A percentile compares a stretch with the other conserved stretches of the same genome.
phyloP scores from a whole-genome alignment of 257 asterid species.

The Primulina eburnea region DNA sequence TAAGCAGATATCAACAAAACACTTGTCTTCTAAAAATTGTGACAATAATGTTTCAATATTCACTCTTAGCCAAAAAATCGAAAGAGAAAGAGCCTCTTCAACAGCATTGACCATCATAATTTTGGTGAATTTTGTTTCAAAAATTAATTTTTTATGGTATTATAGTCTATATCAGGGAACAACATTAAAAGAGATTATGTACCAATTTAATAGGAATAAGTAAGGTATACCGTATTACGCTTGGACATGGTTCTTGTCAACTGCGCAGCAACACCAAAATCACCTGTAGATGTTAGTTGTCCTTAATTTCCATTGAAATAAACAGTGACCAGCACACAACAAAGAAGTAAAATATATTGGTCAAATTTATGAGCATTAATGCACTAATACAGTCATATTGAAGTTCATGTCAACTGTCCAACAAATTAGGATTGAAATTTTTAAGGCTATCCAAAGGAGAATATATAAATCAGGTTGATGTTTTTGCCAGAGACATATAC shows the following conservation, averaged over 20 bases:
- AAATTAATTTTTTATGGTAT: neutral
- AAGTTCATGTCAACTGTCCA: constrained; percentile 24
- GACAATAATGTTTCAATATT: constrained; percentile 11
- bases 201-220: constrained; percentile 13
- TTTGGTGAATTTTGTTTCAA: neutral
- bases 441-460: constrained; percentile 4
- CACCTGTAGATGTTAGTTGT: constrained; percentile 57
- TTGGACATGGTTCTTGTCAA: constrained; percentile 98
- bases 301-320: constrained; percentile 18
- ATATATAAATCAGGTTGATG: constrained; percentile 3
- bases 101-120: constrained; percentile 5
- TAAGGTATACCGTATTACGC: constrained; percentile 79
- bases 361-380: too few relatives aligned
- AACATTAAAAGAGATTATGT: neutral
- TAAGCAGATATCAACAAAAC: neutral
- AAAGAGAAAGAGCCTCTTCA: constrained; percentile 5
- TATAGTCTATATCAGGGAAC: neutral
- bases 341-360: neutral
- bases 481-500: constrained; percentile 12
- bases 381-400: neutral
- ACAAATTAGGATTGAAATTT: constrained; percentile 13
- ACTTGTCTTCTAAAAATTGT: constrained; percentile 10
- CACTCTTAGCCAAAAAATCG: constrained; percentile 7
- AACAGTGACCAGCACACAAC: constrained; percentile 6
- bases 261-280: constrained; percentile 99